phyloP scores from a whole-genome alignment of 805 yeast species.

The Candida sanyiensis region DNA sequence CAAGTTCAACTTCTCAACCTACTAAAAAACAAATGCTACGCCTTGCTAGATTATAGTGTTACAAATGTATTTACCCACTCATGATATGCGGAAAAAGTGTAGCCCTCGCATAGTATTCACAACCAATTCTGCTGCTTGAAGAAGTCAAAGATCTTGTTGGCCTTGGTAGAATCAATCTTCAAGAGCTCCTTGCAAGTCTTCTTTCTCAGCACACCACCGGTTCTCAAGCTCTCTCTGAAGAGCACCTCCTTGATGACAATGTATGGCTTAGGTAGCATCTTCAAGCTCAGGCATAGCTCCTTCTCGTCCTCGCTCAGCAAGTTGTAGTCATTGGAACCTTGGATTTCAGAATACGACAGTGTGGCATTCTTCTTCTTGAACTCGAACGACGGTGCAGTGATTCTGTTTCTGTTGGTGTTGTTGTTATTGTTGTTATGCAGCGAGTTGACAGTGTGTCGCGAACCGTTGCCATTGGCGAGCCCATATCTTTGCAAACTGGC shows the following conservation, averaged over 20 bases:
- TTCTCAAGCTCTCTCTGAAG: constrained; percentile 79
- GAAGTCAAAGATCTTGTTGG: constrained; percentile 84
- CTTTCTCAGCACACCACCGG: constrained; percentile 79
- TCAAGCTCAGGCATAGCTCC: constrained; percentile 71
- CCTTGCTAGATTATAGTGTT: no score
- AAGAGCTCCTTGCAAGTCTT: constrained; percentile 79
- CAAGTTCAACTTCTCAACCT: constrained; percentile 17
- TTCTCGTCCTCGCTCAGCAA: constrained; percentile 85
- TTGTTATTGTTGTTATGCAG: constrained; percentile 22
- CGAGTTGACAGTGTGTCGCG: constrained; percentile 31
- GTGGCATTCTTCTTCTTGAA: constrained; percentile 32
- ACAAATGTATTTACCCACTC: no score
- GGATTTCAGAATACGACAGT: constrained; percentile 56
- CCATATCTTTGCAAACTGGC: constrained; percentile 55
- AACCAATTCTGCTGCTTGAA: constrained; percentile 91
- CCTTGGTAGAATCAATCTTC: constrained; percentile 81
- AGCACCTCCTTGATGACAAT: constrained; percentile 85
- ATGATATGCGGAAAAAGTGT: no score
- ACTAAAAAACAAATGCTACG: no score
- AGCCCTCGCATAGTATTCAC: no score
- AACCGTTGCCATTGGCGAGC: constrained; percentile 22
- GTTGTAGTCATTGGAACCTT: constrained; percentile 76
- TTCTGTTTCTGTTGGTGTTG: constrained; percentile 15
- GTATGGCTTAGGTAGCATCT: constrained; percentile 90
- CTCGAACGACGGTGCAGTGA: constrained; percentile 17